A percentile compares a stretch with the other conserved stretches of the same genome.
These are phyloP conservation scores for Hypsizygus ulmarius DNA, from an alignment of 1,284 basidiomycete genomes.

Conservation along the genomic window DNA sequence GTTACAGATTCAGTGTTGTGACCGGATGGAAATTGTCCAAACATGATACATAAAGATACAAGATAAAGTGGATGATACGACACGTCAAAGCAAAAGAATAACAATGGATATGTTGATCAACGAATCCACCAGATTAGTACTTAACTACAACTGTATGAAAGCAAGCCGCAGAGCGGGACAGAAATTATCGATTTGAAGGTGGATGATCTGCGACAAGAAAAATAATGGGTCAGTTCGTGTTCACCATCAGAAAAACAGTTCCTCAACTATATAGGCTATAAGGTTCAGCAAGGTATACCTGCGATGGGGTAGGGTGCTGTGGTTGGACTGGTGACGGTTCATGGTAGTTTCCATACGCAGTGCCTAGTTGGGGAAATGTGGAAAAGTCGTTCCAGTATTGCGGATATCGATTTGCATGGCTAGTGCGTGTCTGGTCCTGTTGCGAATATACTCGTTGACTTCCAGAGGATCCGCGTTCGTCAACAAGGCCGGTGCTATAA, in stretches of 20 bases:
- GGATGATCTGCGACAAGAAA: slow-evolving; percentile 8
- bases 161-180: slow-evolving; percentile 4
- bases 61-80: too few species aligned
- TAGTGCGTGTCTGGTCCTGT: slow-evolving; percentile 13
- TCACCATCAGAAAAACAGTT: neutral
- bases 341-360: slow-evolving; percentile 34
- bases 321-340: slow-evolving; percentile 18
- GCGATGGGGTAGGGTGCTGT: slow-evolving; percentile 21
- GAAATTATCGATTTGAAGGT: slow-evolving; percentile 12
- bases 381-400: slow-evolving; percentile 66
- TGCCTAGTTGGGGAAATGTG: slow-evolving; percentile 52
- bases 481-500: slow-evolving; percentile 66
- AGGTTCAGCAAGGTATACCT: slow-evolving; percentile 35
- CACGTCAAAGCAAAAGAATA: too few species aligned
- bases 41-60: too few species aligned
- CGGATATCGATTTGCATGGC: slow-evolving; percentile 34
- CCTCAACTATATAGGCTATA: slow-evolving; percentile 38
- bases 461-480: slow-evolving; percentile 27
- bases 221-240: neutral
- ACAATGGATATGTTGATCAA: too few species aligned
- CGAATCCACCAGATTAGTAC: too few species aligned
- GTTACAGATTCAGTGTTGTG: too few species aligned
- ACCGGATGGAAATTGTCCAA: too few species aligned
- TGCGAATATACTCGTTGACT: neutral
- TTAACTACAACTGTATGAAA: slow-evolving; percentile 10